Conservation (phyloP, 495 filamentous ascomycete genomes). For the Daldinia caldariorum region DNA sequence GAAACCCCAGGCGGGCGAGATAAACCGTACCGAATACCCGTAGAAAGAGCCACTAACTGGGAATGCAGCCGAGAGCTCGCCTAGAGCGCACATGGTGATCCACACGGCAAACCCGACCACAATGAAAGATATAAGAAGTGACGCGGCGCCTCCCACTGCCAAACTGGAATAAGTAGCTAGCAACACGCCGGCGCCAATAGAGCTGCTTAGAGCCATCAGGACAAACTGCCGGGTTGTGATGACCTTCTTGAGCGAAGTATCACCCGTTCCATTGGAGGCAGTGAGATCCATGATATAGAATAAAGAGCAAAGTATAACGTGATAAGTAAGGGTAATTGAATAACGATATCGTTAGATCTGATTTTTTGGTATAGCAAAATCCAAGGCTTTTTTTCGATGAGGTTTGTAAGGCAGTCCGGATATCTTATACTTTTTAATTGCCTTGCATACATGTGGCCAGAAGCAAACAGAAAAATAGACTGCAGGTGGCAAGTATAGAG, state of each 20-base stretch:
- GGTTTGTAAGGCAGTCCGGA: background rate
- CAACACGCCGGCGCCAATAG: conserved; percentile 74
- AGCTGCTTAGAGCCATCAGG: conserved; percentile 66
- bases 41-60: conserved; percentile 62
- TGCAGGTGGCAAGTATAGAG: background rate
- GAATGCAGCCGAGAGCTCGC: conserved; percentile 69
- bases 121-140: conserved; percentile 62
- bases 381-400: background rate
- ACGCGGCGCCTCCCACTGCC: conserved; percentile 67
- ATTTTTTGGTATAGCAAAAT: background rate
- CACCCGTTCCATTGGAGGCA: background rate
- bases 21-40: conserved; percentile 70
- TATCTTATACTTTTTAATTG: background rate
- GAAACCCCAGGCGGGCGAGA: conserved; percentile 75
- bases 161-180: conserved; percentile 69
- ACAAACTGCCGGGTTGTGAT: conserved; percentile 66
- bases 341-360: background rate
- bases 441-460: background rate
- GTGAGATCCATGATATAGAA: background rate
- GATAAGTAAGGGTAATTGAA: background rate
- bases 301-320: background rate
- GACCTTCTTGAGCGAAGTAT: conserved; percentile 34
- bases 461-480: background rate
- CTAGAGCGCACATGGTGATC: conserved; percentile 63
- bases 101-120: conserved; percentile 51